These are phyloP conservation scores for Saccharomyces paradoxus DNA, from an alignment of 805 yeast species.

Conservation along the genomic window DNA sequence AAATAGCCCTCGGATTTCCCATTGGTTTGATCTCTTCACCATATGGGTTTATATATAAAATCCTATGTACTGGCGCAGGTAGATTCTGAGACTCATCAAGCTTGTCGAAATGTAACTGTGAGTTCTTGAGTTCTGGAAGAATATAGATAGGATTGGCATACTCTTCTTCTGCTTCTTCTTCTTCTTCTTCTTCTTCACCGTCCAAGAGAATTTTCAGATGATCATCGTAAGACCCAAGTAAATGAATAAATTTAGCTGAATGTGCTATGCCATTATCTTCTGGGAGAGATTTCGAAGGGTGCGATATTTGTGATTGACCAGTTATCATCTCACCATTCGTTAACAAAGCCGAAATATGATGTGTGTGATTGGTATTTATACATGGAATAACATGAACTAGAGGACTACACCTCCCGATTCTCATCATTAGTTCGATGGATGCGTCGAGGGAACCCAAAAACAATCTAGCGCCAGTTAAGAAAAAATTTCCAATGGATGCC, in stretches of 20 bases:
- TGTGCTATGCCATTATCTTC: background rate
- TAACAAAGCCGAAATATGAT: constrained; percentile 74
- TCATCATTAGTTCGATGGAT: constrained; percentile 66
- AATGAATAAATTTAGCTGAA: background rate
- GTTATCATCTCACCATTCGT: constrained; percentile 64
- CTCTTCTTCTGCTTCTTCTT: constrained; percentile 48
- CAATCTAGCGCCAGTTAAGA: constrained; percentile 71
- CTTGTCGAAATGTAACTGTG: constrained; percentile 69
- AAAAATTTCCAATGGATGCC: constrained; percentile 80
- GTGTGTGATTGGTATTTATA: constrained; percentile 73
- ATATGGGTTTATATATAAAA: constrained; percentile 76
- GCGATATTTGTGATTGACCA: constrained; percentile 91
- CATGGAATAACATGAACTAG: constrained; percentile 65
- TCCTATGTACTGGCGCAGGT: constrained; percentile 62
- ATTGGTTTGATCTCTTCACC: constrained; percentile 79
- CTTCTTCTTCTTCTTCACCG: constrained; percentile 33
- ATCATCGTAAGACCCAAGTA: background rate
- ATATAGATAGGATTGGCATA: constrained; percentile 40
- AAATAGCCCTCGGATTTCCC: constrained; percentile 55
- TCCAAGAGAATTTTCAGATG: constrained; percentile 9
- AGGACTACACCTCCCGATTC: constrained; percentile 41
- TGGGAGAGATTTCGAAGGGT: constrained; percentile 43
- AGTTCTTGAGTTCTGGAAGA: constrained; percentile 66
- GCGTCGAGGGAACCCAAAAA: constrained; percentile 80
- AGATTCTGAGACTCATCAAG: constrained; percentile 46